These are phyloP conservation scores for Exophiala sp. DNA, from an alignment of 2,329 filamentous ascomycete species.

Conservation along the genomic window DNA sequence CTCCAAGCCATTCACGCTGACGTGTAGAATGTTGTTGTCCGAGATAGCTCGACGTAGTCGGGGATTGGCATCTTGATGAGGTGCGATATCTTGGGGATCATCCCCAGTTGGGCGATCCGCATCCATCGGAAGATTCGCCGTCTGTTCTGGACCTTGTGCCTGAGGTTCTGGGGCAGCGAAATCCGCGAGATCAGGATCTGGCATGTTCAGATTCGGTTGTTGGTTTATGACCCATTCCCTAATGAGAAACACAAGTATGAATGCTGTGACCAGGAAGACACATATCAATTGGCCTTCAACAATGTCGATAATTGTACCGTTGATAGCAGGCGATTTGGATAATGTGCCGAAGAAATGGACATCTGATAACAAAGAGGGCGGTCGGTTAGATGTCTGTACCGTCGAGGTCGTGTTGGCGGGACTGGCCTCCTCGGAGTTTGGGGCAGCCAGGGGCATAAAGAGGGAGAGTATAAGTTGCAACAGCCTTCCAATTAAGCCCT, in stretches of 20 bases:
- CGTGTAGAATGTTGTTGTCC: conserved; percentile 36
- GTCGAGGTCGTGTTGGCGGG: conserved; percentile 16
- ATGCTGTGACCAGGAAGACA: conserved; percentile 82
- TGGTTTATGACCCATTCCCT: conserved; percentile 98
- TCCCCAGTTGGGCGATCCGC: not conserved
- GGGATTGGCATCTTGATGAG: conserved; percentile 14
- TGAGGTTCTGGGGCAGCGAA: conserved; percentile 13
- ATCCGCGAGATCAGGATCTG: conserved; percentile 53
- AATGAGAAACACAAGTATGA: conserved; percentile 95
- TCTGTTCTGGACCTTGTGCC: conserved; percentile 8
- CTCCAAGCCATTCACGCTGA: conserved; percentile 4
- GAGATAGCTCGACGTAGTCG: conserved; percentile 25
- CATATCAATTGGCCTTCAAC: conserved; percentile 94
- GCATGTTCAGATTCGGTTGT: conserved; percentile 86
- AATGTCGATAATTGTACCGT: conserved; percentile 75
- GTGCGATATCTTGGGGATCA: not conserved
- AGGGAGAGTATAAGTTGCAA: conserved; percentile 15
- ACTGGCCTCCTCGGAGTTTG: not conserved
- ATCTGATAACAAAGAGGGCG: conserved; percentile 56
- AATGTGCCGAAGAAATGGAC: conserved; percentile 52
- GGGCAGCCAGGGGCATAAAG: conserved; percentile 4
- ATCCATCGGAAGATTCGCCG: not conserved
- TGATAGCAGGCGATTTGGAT: conserved; percentile 68
- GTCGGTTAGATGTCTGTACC: conserved; percentile 28
- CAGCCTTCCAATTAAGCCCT: conserved; percentile 16